Evolutionary conservation across 2,329 filamentous ascomycete genomes (phyloP).

Genomic region (Lachnellula willkommii): DNA sequence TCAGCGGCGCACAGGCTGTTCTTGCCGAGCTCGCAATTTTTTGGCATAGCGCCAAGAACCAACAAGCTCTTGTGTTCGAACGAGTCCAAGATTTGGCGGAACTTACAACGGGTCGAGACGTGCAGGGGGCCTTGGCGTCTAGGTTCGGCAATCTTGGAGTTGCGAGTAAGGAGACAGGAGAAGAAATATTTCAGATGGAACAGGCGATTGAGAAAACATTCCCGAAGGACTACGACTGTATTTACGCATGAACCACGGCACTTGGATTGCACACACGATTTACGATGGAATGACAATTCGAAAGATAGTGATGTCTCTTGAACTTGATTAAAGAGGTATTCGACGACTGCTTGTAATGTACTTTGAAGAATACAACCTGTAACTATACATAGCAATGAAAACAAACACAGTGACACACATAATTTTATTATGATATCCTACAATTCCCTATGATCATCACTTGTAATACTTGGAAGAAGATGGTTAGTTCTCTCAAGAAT

Average conservation of each 20-base stretch:
- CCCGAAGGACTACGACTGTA: constrained; percentile 22
- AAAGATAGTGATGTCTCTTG: background rate
- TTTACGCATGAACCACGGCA: constrained; percentile 22
- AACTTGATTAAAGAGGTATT: background rate
- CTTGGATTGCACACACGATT: background rate
- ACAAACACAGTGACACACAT: no score
- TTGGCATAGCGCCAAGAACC: constrained; percentile 54
- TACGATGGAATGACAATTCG: background rate
- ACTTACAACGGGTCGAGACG: constrained; percentile 6
- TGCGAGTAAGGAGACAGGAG: constrained; percentile 2
- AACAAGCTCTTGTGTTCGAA: constrained; percentile 32
- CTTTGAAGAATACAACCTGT: background rate
- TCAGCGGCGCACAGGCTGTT: constrained; percentile 48
- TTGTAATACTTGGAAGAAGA: no score
- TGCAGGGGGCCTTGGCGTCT: constrained; percentile 10
- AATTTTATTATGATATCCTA: no score
- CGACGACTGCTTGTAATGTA: background rate
- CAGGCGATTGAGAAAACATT: constrained; percentile 39
- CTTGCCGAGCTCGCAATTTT: constrained; percentile 51
- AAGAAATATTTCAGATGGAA: constrained; percentile 21
- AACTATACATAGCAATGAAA: background rate
- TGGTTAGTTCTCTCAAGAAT: no score
- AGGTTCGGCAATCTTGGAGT: constrained; percentile 7
- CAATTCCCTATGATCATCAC: no score
- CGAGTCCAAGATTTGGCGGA: constrained; percentile 21